Evolutionary conservation across 106 monocot species (phyloP).

Genomic region (Cymbidium sinense): DNA sequence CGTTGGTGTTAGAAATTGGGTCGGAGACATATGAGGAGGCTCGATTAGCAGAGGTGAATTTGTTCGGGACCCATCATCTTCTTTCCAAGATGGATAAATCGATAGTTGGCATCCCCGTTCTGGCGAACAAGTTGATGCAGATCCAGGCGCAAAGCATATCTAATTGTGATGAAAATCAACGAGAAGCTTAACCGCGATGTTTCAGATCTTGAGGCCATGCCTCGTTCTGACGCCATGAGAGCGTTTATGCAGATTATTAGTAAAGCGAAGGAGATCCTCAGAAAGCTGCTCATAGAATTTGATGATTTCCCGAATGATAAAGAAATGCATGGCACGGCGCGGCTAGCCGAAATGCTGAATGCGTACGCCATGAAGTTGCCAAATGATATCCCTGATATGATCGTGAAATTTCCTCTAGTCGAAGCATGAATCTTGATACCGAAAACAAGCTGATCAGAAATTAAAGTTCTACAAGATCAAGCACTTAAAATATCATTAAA

Average conservation of each 20-base stretch:
- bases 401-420: too few relatives aligned
- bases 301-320: slow-evolving; percentile 25
- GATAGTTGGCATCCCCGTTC: slow-evolving; percentile 37
- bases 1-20: slow-evolving; percentile 43
- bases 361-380: slow-evolving; percentile 11
- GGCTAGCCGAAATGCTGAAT: slow-evolving; percentile 31
- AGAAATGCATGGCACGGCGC: slow-evolving; percentile 20
- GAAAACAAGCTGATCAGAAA: too few relatives aligned
- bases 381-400: not conserved
- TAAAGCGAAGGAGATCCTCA: slow-evolving; percentile 11
- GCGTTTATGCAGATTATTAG: slow-evolving; percentile 28
- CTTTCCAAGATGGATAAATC: slow-evolving; percentile 43
- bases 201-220: slow-evolving; percentile 33
- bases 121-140: slow-evolving; percentile 34
- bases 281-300: slow-evolving; percentile 24
- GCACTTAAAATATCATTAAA: too few relatives aligned
- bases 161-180: slow-evolving; percentile 38
- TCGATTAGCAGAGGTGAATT: slow-evolving; percentile 17
- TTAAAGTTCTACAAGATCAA: too few relatives aligned
- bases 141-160: slow-evolving; percentile 46
- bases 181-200: slow-evolving; percentile 25
- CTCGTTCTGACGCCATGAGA: slow-evolving; percentile 27
- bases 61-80: slow-evolving; percentile 36
- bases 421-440: too few relatives aligned
- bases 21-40: slow-evolving; percentile 54